phyloP scores from a whole-genome alignment of 164 flowering plant genomes.

The Stephania cephalantha region DNA sequence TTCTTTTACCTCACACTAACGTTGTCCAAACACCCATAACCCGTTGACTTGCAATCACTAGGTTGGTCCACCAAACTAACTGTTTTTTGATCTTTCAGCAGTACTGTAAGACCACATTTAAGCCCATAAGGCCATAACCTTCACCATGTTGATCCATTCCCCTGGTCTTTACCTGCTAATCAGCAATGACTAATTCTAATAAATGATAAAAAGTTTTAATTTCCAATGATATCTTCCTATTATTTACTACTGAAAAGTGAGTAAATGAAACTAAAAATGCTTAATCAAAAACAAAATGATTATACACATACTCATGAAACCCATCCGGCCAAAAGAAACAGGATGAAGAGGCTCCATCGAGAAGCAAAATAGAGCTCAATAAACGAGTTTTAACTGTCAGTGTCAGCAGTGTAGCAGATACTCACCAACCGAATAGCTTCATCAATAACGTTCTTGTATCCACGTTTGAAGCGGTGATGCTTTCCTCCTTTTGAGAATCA shows the following conservation, averaged over 20 bases:
- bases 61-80: no score
- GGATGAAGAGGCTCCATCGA: background rate
- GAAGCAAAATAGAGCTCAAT: conserved; percentile 3
- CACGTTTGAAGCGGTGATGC: conserved; percentile 95
- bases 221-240: background rate
- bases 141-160: no score
- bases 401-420: background rate
- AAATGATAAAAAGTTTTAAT: no score
- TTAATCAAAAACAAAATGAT: background rate
- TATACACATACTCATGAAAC: background rate
- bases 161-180: no score
- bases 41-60: no score
- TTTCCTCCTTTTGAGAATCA: conserved; percentile 60
- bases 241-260: background rate
- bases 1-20: no score
- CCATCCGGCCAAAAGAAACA: background rate
- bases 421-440: conserved; percentile 96
- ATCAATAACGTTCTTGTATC: conserved; percentile 97
- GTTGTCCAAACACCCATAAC: no score
- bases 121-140: no score
- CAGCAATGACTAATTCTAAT: background rate
- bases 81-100: no score
- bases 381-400: background rate
- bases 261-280: background rate
- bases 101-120: no score